Evolutionary conservation across 345 rosid species (phyloP).

Genomic region (Citrus australasica): DNA sequence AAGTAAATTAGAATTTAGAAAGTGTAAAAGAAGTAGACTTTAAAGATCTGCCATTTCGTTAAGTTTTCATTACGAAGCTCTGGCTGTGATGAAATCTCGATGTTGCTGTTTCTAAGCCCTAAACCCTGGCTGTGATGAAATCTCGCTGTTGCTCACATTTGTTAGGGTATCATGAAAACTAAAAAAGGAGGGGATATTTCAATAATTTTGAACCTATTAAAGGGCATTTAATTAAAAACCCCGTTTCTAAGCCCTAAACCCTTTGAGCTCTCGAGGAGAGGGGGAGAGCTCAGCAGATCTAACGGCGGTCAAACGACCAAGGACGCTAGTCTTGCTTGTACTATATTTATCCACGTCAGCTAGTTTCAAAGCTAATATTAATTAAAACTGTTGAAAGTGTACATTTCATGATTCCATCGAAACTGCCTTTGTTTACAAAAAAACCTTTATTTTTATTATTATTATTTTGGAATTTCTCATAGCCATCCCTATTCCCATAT

Average conservation of each 20-base stretch:
- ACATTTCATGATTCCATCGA: too few relatives aligned
- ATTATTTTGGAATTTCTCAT: too few relatives aligned
- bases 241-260: not conserved
- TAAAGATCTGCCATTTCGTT: not conserved
- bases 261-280: not conserved
- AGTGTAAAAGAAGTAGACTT: not conserved
- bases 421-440: too few relatives aligned
- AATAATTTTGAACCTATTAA: too few relatives aligned
- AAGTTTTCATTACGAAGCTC: not conserved
- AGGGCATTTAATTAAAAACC: too few relatives aligned
- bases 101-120: not conserved
- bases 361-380: too few relatives aligned
- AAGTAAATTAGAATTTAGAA: not conserved
- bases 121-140: not conserved
- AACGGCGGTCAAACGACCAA: not conserved
- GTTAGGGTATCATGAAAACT: too few relatives aligned
- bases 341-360: not conserved
- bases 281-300: not conserved
- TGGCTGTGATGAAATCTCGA: not conserved
- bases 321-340: not conserved
- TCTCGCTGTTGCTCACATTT: too few relatives aligned
- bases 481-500: too few relatives aligned
- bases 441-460: too few relatives aligned
- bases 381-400: too few relatives aligned
- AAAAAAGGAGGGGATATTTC: too few relatives aligned